Base-by-base conservation (phyloP, 2,329 filamentous ascomycete genomes). In the Epichloe coenophiala region DNA sequence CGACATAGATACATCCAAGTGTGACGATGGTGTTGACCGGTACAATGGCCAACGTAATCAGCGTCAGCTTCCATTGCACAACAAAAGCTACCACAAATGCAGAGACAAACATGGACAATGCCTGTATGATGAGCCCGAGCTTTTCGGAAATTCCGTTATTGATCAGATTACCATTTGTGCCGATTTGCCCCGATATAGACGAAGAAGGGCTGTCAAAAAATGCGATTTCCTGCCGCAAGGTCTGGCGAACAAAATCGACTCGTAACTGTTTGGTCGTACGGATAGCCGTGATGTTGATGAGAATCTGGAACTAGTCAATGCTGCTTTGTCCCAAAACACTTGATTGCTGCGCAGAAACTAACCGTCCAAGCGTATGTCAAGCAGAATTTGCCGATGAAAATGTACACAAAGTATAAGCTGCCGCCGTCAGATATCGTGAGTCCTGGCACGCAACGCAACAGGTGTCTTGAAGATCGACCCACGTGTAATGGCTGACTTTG, bases 361-460 rank as follows among this genome's bases (percentile, higher is more conserved):
- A 78, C 75, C 56, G 75, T 74, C 53, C 76, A 75, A 17, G 77
- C 57, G 54, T 80, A 81, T 0, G 70, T 72, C n/a, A 80, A 61
- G 4, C 67, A 56, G 39, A 80, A 75, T 50, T 76, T 76, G 13
- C 63, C 77, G 19, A 77, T 64, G 53, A 81, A 80, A 1, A 82
- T 65, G 57, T 79, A 80, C 13, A 81, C 64, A 53, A 80, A 78
- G 54, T 71, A 76, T n/a, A 77, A 59, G 6, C 76, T 78, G 27
- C 6, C 17, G 27, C 6, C 17, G 11, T 17, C 6, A 27, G 3
- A 12, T 31, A 12, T 3, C n/a, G 15, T 51, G n/a, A 51, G 45
- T 27, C 31, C 9, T 4, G 2, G 19, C 31, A 21, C 33, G 13
- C 31, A 42, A 21, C 31, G 9, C 12, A 5, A 17, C 3, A 31